A percentile compares a stretch with the other conserved stretches of the same genome.
These are phyloP conservation scores for Piper betle DNA, from an alignment of 164 flowering plant species.

Conservation along the genomic window DNA sequence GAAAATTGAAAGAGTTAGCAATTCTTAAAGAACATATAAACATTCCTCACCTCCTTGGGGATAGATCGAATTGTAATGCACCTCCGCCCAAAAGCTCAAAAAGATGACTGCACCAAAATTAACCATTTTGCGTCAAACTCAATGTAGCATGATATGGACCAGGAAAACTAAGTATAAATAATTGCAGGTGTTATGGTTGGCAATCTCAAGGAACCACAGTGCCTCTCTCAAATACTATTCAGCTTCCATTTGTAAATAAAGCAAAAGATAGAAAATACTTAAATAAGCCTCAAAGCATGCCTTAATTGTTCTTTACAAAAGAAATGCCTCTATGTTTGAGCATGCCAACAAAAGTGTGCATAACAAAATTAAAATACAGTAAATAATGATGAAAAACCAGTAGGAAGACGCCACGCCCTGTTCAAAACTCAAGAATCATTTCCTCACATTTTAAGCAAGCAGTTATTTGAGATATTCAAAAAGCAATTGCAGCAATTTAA, in stretches of 20 bases:
- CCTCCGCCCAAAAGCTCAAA: slow-evolving; percentile 40
- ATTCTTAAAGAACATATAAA: background rate
- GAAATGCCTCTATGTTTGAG: background rate
- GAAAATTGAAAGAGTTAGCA: background rate
- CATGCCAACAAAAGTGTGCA: no score
- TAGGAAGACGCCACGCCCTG: no score
- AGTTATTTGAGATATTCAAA: no score
- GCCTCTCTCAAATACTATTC: background rate
- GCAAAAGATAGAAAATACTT: background rate
- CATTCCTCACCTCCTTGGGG: slow-evolving; percentile 24
- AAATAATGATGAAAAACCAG: no score
- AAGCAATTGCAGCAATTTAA: no score
- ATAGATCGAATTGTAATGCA: slow-evolving; percentile 32
- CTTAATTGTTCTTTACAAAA: background rate
- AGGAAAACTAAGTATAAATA: no score
- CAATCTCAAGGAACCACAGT: background rate
- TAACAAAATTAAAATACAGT: no score
- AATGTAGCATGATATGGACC: background rate
- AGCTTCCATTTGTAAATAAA: background rate
- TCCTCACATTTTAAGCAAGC: no score
- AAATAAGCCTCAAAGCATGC: background rate
- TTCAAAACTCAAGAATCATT: no score
- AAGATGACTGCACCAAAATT: slow-evolving; percentile 20
- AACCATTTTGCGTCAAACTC: background rate
- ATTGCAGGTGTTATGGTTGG: background rate